Evolutionary conservation across 2,329 filamentous ascomycete species (phyloP), one percentile per base, ranked within the genome.

Genomic region (Colletotrichum sp.): DNA sequence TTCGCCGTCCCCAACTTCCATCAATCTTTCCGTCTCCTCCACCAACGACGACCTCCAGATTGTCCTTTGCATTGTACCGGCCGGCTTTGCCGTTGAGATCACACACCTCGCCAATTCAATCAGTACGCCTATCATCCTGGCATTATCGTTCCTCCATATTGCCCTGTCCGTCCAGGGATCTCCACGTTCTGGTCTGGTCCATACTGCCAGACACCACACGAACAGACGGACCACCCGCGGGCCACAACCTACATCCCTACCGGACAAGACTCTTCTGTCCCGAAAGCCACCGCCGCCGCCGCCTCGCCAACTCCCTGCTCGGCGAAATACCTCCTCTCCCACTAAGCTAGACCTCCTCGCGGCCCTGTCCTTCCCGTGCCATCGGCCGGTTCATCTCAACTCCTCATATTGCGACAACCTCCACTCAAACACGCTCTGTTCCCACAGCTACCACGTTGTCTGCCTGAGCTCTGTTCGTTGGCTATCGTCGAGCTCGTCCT

Each of bases 11-110:
- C 68, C 66, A 66, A 76, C 66, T 72, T 74, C 71, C 74, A 72
- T 72, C 75, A 75, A 61, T 72, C 74, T 75, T 67, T 72, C 72
- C 75, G 65, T 75, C 73, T 74, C 75, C 69, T 78, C 77, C 77
- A 78, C 77, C 77, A 78, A 78, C 75, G 77, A 77, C 72, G 69
- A 28, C 26, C 68, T 28, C 26, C 69, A 59, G 48, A 73, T 72
- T 78, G 60, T 65, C 36, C 69, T 74, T 32, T 59, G 30, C 36
- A 68, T 68, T 14, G 57, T 60, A 59, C 55, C 64, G 57, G 68
- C 72, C 57, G 64, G 36, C 43, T 69, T 55, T 75, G 72, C 67
- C 76, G 71, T 71, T 32, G n/a, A 64, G 36, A 71, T 32, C 61
- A 72, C 55, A 61, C 74, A 57, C 59, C 66, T 69, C 60, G 70